Evolutionary conservation across 305 asterid species (phyloP).

Genomic region (Fraxinus nigra): DNA sequence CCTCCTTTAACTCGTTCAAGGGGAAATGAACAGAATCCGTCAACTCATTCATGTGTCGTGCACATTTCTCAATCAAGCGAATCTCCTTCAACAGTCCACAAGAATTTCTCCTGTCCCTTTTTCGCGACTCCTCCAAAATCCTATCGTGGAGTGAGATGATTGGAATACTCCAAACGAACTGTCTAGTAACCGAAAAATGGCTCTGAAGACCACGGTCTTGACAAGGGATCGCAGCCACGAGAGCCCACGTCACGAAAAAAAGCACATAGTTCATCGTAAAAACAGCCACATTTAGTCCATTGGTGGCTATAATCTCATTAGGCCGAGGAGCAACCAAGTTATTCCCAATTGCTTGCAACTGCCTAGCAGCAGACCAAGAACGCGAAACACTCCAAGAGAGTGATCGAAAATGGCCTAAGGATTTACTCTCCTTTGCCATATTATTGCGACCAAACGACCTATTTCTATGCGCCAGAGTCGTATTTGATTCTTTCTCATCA

Average conservation of each 20-base stretch:
- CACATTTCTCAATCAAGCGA: neutral
- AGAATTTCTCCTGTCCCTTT: neutral
- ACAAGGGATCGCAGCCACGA: neutral
- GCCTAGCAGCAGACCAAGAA: constrained; percentile 49
- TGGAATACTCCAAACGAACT: neutral
- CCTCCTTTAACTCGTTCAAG: neutral
- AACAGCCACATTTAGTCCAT: constrained; percentile 33
- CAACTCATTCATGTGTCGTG: neutral
- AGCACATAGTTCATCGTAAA: constrained; percentile 12
- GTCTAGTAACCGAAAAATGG: neutral
- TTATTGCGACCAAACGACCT: neutral
- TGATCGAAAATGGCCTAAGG: constrained; percentile 40
- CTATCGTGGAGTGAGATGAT: neutral
- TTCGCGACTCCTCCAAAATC: neutral
- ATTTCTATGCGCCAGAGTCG: neutral
- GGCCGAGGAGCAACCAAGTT: constrained; percentile 32
- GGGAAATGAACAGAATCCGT: neutral
- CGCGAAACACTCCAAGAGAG: constrained; percentile 51
- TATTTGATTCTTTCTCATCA: neutral
- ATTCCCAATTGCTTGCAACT: constrained; percentile 44
- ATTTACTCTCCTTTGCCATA: neutral
- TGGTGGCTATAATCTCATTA: constrained; percentile 35
- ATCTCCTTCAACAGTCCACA: neutral
- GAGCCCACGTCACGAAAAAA: constrained; percentile 46
- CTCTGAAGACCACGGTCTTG: neutral